Evolutionary conservation across 176 grass and related monocot species (phyloP), one percentile per base, ranked within the genome.

Genomic region (Oryza meridionalis): DNA sequence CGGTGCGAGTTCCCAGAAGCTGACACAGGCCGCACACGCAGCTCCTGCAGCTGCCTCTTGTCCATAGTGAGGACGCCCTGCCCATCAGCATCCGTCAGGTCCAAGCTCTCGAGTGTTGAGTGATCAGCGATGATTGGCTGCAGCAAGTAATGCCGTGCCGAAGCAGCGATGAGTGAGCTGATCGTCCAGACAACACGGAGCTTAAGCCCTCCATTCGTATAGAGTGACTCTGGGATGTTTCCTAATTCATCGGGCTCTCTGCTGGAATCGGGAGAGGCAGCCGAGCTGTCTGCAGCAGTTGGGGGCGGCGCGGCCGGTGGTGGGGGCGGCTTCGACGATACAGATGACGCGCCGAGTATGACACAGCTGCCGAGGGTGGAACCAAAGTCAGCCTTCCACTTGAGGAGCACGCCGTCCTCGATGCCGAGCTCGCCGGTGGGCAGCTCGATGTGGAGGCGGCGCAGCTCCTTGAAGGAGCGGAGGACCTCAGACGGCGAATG

Each of bases 401-500:
- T 92, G 65, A 95, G 91, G 19, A 98, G 88, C 42, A 98, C 87
- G 69, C 92, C 95, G 27, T 95, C 91, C 4, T 98, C 95, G 51
- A 93, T 82, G 69, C 90, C 86, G 22, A 98, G 90, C 80, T 98
- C 95, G 6, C 95, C 95, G 0, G 85, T 84, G 15, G 95, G 95
- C 51, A 98, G 92, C 79, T 94, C 88, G 86, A 98, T 93, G 81
- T 77, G 86, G 59, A 98, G 92, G 69, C 81, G 65, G 50, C 92
- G 88, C 11, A 98, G 81, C 58, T 93, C 95, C 78, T 90, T 94
- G 84, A 98, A 98, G 76, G 90, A 82, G 77, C 88, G 92, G 62
- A 98, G 85, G 35, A 95, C 95, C 89, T 98, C 95, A 32, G 92
- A 76, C n/a, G 95, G 95, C 22, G 92, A 98, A 80, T 95, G 95